Conservation (phyloP, 2,329 filamentous ascomycete genomes). For the Clarireedia hainanense region DNA sequence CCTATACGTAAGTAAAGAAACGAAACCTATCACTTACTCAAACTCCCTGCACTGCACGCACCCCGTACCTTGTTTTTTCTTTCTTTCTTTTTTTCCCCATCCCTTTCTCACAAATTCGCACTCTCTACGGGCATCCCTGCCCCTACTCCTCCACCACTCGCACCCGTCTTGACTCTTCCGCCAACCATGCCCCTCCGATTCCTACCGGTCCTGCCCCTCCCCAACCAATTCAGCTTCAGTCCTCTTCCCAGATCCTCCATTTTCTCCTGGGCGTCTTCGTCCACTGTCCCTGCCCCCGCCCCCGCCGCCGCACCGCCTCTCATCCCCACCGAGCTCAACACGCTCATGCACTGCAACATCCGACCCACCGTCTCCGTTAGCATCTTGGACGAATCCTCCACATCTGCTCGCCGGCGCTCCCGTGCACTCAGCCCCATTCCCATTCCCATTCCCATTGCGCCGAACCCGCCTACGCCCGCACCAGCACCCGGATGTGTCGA, state of each 20-base stretch:
- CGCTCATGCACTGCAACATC: constrained; percentile 94
- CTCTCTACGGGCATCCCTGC: not conserved
- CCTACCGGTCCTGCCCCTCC: constrained; percentile 77
- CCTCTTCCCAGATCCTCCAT: constrained; percentile 79
- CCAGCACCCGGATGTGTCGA: constrained; percentile 19
- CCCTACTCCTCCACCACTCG: not conserved
- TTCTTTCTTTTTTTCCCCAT: not conserved
- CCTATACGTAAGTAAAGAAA: no score
- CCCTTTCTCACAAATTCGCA: not conserved
- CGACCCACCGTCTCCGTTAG: constrained; percentile 90
- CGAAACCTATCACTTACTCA: no score
- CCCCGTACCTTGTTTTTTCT: no score
- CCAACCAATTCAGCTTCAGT: constrained; percentile 95
- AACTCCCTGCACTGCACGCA: no score
- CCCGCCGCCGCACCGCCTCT: constrained; percentile 13
- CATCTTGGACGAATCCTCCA: constrained; percentile 60
- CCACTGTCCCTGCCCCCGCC: constrained; percentile 19
- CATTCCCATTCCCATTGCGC: not conserved
- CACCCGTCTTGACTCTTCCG: constrained; percentile 22
- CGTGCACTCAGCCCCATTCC: constrained; percentile 1
- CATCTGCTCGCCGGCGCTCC: constrained; percentile 33
- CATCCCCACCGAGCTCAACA: constrained; percentile 65
- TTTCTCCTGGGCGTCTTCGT: constrained; percentile 66
- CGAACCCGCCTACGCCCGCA: not conserved
- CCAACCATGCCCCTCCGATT: constrained; percentile 81